These are phyloP conservation scores for Tolypocladium cylindrosporum DNA, from an alignment of 2,329 filamentous ascomycete genomes.

Conservation along the genomic window DNA sequence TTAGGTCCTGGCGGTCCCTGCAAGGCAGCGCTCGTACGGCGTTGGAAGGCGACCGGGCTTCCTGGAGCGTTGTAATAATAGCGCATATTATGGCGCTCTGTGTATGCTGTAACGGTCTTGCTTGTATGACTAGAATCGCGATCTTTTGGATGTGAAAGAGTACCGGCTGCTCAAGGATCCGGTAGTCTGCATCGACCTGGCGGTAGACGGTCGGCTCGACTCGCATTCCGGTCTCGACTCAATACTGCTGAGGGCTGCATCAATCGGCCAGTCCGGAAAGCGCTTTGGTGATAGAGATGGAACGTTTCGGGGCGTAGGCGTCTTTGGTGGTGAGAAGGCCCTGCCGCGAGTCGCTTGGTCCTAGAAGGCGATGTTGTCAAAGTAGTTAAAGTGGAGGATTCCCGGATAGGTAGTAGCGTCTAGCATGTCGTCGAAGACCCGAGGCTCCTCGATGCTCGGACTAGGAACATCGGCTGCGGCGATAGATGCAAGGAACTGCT, in stretches of 20 bases:
- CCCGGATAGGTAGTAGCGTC: slow-evolving; percentile 19
- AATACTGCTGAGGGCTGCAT: slow-evolving; percentile 44
- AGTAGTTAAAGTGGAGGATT: slow-evolving; percentile 22
- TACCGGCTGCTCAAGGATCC: slow-evolving; percentile 46
- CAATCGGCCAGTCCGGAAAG: slow-evolving; percentile 50
- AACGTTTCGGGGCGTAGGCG: slow-evolving; percentile 39
- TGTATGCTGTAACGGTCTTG: too few species aligned
- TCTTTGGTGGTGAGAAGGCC: slow-evolving; percentile 47
- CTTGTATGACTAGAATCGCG: too few species aligned
- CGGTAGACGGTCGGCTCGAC: slow-evolving; percentile 49
- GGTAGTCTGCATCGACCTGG: slow-evolving; percentile 49
- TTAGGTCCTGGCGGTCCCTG: too few species aligned
- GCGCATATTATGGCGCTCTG: too few species aligned
- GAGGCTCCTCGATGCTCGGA: slow-evolving; percentile 52
- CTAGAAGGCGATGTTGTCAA: slow-evolving; percentile 19
- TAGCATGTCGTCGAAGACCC: slow-evolving; percentile 32
- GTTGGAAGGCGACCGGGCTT: too few species aligned
- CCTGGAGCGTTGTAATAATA: too few species aligned
- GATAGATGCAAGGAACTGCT: slow-evolving; percentile 58
- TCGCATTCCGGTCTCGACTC: slow-evolving; percentile 51
- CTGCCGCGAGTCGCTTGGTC: slow-evolving; percentile 24
- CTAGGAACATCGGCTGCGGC: slow-evolving; percentile 55
- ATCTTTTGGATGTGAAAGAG: slow-evolving; percentile 42
- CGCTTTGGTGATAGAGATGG: slow-evolving; percentile 33
- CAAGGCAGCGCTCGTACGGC: too few species aligned